These are phyloP conservation scores for Areca catechu DNA, from an alignment of 176 grass and related monocot species.

Conservation along the genomic window DNA sequence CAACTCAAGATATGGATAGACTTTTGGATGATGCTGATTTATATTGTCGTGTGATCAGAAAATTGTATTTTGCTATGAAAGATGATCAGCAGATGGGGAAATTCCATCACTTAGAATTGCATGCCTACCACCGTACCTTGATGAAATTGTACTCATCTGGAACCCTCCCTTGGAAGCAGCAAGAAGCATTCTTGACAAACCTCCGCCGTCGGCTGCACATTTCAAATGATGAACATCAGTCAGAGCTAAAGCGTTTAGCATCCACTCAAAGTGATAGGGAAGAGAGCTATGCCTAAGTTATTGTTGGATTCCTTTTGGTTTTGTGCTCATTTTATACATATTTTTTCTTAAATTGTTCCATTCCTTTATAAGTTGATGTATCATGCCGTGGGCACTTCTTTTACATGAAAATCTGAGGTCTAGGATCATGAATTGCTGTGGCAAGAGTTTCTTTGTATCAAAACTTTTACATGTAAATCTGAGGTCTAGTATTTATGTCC, in stretches of 20 bases:
- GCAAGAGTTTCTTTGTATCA: too few relatives aligned
- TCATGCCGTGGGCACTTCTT: too few relatives aligned
- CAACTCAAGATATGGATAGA: not conserved
- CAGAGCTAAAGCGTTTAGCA: slow-evolving; percentile 27
- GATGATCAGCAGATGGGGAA: slow-evolving; percentile 6
- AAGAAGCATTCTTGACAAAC: slow-evolving; percentile 38
- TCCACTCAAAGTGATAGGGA: not conserved
- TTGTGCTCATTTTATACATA: too few relatives aligned
- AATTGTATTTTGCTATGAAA: not conserved
- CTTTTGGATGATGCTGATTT: not conserved
- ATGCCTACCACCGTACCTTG: slow-evolving; percentile 41
- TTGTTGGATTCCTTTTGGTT: too few relatives aligned
- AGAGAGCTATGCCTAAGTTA: too few relatives aligned
- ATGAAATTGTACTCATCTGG: slow-evolving; percentile 46
- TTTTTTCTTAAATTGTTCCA: too few relatives aligned
- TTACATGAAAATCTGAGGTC: too few relatives aligned
- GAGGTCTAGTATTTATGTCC: too few relatives aligned
- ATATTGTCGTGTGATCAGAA: slow-evolving; percentile 11
- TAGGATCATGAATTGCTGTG: too few relatives aligned
- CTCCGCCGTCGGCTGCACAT: slow-evolving; percentile 52
- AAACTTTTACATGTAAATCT: too few relatives aligned
- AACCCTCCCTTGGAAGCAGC: slow-evolving; percentile 51
- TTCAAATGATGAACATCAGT: slow-evolving; percentile 56
- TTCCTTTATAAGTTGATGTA: too few relatives aligned
- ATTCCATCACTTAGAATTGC: slow-evolving; percentile 33